Evolutionary conservation across 176 grass and related monocot species (phyloP), one percentile per base, ranked within the genome.

Genomic region (Raddia distichophylla): DNA sequence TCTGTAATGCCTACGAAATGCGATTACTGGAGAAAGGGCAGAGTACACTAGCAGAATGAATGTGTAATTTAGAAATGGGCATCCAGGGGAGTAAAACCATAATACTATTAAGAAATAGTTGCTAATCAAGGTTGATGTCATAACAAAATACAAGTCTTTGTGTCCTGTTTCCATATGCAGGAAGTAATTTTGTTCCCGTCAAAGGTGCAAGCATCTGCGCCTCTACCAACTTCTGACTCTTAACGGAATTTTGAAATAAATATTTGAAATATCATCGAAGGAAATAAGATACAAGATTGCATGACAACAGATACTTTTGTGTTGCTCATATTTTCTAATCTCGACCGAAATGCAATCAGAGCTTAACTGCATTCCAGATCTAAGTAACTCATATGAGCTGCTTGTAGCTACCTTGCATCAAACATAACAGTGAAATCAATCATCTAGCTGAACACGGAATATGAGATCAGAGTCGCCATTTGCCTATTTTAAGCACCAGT

Each of bases 1-100:
- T 45, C 18, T 68, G 42, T 68, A 68, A 11, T 45, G 4, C 46
- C 66, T 68, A 46, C 3, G 3, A 83, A 83, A 32, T 76, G 10
- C 4, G 6, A 18, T 6, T 16, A 35, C 1, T 58, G 16, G 11
- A 55, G 27, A 9, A 37, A 45, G n/a, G 17, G 45, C 18, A 27
- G 46, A 52, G 33, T 43, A 64, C 63, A 64, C 33, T 3, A 63
- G 59, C 33, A 64, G 32, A 54, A 22, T 20, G 14, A 78, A 78
- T 40, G 44, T 11, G 9, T 49, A 78, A 53, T 37, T 37, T 17
- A 74, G 6, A 74, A 75, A 13, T 69, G 34, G 2, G 15, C 44
- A 64, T 20, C 52, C 15, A 53, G 9, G 9, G 32, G 61, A 19
- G 17, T n/a, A 52, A 33, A 47, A 4, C 27, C 27, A 27, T 71